Conservation (phyloP, 1,139 yeast genomes). For the Pichiaceae sp. region DNA sequence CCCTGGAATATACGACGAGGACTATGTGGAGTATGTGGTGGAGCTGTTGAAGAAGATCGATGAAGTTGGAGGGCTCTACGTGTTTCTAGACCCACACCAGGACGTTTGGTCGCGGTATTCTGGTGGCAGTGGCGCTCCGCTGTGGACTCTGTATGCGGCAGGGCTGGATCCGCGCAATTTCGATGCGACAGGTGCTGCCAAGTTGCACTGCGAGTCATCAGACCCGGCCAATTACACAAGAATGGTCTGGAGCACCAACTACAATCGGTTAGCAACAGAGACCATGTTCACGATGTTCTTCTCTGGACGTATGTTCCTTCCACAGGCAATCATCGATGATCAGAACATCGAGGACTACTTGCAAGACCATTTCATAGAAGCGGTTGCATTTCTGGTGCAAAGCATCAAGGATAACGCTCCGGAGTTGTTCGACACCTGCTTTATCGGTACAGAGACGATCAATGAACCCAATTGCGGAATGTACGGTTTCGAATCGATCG, state of each 20-base stretch:
- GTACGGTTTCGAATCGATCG: constrained; percentile 44
- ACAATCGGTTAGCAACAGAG: constrained; percentile 63
- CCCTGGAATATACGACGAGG: constrained; percentile 77
- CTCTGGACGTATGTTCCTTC: constrained; percentile 60
- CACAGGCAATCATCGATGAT: constrained; percentile 68
- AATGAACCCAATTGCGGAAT: constrained; percentile 80
- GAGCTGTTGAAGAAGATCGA: constrained; percentile 51
- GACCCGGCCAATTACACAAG: constrained; percentile 52
- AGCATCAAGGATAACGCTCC: constrained; percentile 42
- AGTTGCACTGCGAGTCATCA: constrained; percentile 50
- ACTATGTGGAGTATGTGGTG: constrained; percentile 63
- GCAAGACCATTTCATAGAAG: constrained; percentile 52
- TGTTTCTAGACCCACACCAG: constrained; percentile 84
- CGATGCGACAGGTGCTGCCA: constrained; percentile 60
- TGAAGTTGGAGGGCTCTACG: constrained; percentile 66
- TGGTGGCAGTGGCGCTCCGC: constrained; percentile 96
- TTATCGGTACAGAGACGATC: constrained; percentile 73
- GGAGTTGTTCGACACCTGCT: constrained; percentile 39
- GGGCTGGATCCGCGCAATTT: constrained; percentile 77
- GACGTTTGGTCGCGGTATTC: constrained; percentile 88
- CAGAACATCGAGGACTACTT: constrained; percentile 71
- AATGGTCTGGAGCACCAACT: constrained; percentile 94
- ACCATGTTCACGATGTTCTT: constrained; percentile 85
- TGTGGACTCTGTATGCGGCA: constrained; percentile 95
- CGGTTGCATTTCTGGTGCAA: constrained; percentile 48